These are phyloP conservation scores for Parmelia sp. DNA, from an alignment of 495 filamentous ascomycete species.

Conservation along the genomic window DNA sequence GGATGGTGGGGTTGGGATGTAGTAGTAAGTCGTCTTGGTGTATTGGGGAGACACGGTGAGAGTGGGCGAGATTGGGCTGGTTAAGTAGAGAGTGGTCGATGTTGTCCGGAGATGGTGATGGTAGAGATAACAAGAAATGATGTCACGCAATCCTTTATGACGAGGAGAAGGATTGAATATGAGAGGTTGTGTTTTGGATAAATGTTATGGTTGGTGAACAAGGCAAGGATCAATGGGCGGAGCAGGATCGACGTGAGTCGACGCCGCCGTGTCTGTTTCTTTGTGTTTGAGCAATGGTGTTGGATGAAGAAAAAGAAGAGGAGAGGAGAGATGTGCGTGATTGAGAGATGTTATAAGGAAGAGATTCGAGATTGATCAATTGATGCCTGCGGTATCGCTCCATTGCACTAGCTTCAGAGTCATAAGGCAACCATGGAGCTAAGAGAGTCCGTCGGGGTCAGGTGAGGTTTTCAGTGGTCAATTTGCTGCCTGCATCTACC, in stretches of 20 bases:
- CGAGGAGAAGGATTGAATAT: background rate
- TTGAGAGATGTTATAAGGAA: background rate
- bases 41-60: constrained; percentile 23
- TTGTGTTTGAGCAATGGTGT: background rate
- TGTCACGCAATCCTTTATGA: constrained; percentile 1
- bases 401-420: constrained; percentile 18
- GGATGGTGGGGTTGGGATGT: constrained; percentile 2
- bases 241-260: background rate
- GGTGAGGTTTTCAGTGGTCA: constrained; percentile 8
- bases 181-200: background rate
- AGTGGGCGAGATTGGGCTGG: background rate
- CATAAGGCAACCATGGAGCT: constrained; percentile 19
- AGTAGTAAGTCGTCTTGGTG: constrained; percentile 20
- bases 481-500: constrained; percentile 14
- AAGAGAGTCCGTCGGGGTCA: background rate
- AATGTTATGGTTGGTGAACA: background rate
- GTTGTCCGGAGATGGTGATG: background rate
- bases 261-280: background rate
- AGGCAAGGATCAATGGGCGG: background rate
- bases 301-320: background rate
- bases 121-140: background rate
- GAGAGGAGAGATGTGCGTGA: background rate
- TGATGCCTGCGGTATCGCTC: background rate
- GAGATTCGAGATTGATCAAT: background rate
- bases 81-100: background rate